Percentiles rank a stretch among this genome's conserved stretches.
phyloP scores from a whole-genome alignment of 306 rosid species.

The Gillenia trifoliata region DNA sequence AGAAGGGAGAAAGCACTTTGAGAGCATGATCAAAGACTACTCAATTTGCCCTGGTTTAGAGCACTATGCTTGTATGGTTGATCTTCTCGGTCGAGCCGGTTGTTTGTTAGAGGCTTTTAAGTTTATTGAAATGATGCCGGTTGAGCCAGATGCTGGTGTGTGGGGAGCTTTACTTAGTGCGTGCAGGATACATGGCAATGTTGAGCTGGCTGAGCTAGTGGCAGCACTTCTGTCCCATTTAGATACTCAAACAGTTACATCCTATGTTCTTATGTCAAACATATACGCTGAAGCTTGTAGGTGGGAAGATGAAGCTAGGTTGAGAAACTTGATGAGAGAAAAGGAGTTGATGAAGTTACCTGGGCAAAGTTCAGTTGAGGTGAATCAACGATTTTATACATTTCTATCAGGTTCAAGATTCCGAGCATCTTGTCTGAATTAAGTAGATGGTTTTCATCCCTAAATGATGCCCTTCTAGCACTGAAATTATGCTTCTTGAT shows the following conservation, averaged over 20 bases:
- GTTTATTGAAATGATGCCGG: conserved; percentile 44
- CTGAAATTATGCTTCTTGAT: too few species aligned
- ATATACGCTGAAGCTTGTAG: conserved; percentile 10
- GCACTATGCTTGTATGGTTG: conserved; percentile 73
- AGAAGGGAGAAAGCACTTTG: conserved; percentile 45
- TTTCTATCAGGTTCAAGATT: not conserved
- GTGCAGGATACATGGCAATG: conserved; percentile 54
- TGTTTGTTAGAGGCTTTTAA: conserved; percentile 50
- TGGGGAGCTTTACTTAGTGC: conserved; percentile 69
- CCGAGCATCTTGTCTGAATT: not conserved
- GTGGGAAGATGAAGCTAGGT: conserved; percentile 1
- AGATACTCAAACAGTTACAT: not conserved
- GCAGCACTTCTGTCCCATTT: not conserved
- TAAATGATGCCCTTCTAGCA: not conserved
- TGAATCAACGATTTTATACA: not conserved
- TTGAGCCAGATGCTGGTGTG: conserved; percentile 48
- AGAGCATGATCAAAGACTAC: conserved; percentile 43
- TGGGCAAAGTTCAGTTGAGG: not conserved
- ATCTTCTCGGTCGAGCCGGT: conserved; percentile 72
- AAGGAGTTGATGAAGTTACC: conserved; percentile 5
- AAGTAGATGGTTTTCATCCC: not conserved
- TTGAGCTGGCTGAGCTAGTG: conserved; percentile 35
- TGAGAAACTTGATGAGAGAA: not conserved
- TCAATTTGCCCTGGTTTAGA: conserved; percentile 43
- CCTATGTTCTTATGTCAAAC: not conserved